A percentile compares a stretch with the other conserved stretches of the same genome.
These are phyloP conservation scores for Thelonectria blattea DNA, from an alignment of 2,329 filamentous ascomycete genomes.

Conservation along the genomic window DNA sequence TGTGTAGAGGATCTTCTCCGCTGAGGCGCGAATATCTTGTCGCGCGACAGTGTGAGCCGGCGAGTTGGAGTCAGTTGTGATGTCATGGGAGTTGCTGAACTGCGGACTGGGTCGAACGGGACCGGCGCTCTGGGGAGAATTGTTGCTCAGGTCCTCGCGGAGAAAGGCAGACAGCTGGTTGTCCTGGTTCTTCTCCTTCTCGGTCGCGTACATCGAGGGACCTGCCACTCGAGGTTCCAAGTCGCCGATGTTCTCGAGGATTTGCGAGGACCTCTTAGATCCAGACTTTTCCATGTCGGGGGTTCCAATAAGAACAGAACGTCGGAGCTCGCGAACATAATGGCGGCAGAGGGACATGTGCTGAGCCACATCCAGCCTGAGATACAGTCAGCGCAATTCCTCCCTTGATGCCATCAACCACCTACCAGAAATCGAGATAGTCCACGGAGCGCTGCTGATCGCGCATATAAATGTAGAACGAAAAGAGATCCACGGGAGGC, in stretches of 20 bases:
- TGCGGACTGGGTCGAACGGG: slow-evolving; percentile 57
- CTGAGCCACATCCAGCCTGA: slow-evolving; percentile 97
- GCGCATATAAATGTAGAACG: slow-evolving; percentile 99
- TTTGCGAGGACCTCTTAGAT: slow-evolving; percentile 84
- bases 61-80: slow-evolving; percentile 79
- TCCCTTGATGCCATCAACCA: slow-evolving; percentile 10
- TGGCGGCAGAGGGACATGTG: slow-evolving; percentile 98
- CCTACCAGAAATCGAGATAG: slow-evolving; percentile 97
- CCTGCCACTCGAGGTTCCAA: slow-evolving; percentile 64
- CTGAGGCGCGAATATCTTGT: slow-evolving; percentile 88
- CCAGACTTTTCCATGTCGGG: slow-evolving; percentile 83
- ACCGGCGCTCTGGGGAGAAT: slow-evolving; percentile 60
- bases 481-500: slow-evolving; percentile 94
- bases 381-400: slow-evolving; percentile 23
- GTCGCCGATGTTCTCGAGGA: slow-evolving; percentile 76
- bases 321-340: slow-evolving; percentile 92
- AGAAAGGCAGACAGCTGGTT: slow-evolving; percentile 92
- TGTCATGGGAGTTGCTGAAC: slow-evolving; percentile 66
- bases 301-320: slow-evolving; percentile 91
- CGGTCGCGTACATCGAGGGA: slow-evolving; percentile 67
- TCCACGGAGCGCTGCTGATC: slow-evolving; percentile 98
- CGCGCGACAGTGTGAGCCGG: slow-evolving; percentile 84
- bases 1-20: slow-evolving; percentile 98
- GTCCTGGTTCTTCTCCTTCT: slow-evolving; percentile 80
- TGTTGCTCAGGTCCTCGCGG: slow-evolving; percentile 66